phyloP scores from a whole-genome alignment of 1,284 basidiomycete species.

The Grifola frondosa region DNA sequence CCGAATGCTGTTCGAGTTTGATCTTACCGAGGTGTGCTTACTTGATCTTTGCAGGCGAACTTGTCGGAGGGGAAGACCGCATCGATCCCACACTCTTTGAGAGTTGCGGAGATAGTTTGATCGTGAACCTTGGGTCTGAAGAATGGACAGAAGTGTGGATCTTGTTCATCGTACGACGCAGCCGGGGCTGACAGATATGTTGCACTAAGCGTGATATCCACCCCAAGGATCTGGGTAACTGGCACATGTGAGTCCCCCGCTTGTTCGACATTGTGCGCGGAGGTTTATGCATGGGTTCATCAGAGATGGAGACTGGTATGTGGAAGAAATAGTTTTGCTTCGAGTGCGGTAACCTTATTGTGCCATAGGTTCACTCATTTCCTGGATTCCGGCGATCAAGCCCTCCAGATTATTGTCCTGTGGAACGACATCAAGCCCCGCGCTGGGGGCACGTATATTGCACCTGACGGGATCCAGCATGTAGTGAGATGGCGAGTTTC shows the following conservation, averaged over 20 bases:
- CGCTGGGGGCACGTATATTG: constrained; percentile 37
- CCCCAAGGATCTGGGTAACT: constrained; percentile 35
- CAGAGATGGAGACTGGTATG: constrained; percentile 36
- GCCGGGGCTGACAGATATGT: background rate
- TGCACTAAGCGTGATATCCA: constrained; percentile 22
- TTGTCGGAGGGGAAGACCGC: constrained; percentile 36
- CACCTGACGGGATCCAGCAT: constrained; percentile 36
- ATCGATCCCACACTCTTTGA: constrained; percentile 33
- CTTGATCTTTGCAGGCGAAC: constrained; percentile 23
- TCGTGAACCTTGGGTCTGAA: constrained; percentile 35
- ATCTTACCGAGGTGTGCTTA: background rate
- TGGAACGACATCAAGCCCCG: constrained; percentile 35
- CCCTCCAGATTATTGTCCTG: constrained; percentile 34
- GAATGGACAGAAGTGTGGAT: constrained; percentile 29
- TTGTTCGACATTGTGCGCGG: background rate
- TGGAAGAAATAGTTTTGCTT: no score
- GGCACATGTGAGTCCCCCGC: constrained; percentile 31
- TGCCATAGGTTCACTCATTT: constrained; percentile 33
- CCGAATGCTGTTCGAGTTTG: constrained; percentile 3
- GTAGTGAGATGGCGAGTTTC: constrained; percentile 30
- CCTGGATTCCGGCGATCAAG: constrained; percentile 40
- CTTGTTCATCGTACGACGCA: background rate
- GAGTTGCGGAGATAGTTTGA: constrained; percentile 35
- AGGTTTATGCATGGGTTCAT: background rate
- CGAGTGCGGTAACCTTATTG: background rate